Percentiles rank a stretch among this genome's conserved stretches.
These are phyloP conservation scores for Alternaria ventricosa DNA, from an alignment of 2,329 filamentous ascomycete genomes.

Conservation along the genomic window DNA sequence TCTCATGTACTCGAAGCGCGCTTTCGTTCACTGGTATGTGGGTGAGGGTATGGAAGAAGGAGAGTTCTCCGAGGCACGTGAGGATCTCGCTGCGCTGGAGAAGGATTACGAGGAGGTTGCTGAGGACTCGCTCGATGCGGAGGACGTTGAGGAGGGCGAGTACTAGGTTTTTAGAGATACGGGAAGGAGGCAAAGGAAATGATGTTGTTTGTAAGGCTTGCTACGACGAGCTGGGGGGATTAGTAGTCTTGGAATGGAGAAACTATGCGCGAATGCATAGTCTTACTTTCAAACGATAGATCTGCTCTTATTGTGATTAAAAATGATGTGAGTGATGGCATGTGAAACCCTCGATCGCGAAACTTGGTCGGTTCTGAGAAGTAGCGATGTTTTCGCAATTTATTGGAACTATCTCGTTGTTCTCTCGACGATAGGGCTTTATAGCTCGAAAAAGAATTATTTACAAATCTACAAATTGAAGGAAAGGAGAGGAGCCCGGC, in stretches of 20 bases:
- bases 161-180: constrained; percentile 36
- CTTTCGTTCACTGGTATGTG: constrained; percentile 81
- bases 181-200: background rate
- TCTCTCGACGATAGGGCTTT: background rate
- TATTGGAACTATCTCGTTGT: background rate
- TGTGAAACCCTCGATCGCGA: fast-evolving
- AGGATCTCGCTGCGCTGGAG: constrained; percentile 84
- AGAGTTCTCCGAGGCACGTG: constrained; percentile 85
- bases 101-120: constrained; percentile 89
- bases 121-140: constrained; percentile 68
- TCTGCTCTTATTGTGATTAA: background rate
- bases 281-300: background rate
- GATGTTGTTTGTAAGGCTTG: constrained; percentile 30
- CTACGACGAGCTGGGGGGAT: background rate
- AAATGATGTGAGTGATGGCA: background rate
- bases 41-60: constrained; percentile 93
- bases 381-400: background rate
- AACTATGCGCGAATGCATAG: background rate
- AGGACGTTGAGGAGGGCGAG: constrained; percentile 60
- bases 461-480: background rate
- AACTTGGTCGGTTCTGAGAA: background rate
- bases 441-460: background rate
- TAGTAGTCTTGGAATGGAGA: background rate
- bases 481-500: background rate
- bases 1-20: constrained; percentile 79